Conservation (phyloP, 2,329 filamentous ascomycete species). For the Trichoderma arundinaceum region DNA sequence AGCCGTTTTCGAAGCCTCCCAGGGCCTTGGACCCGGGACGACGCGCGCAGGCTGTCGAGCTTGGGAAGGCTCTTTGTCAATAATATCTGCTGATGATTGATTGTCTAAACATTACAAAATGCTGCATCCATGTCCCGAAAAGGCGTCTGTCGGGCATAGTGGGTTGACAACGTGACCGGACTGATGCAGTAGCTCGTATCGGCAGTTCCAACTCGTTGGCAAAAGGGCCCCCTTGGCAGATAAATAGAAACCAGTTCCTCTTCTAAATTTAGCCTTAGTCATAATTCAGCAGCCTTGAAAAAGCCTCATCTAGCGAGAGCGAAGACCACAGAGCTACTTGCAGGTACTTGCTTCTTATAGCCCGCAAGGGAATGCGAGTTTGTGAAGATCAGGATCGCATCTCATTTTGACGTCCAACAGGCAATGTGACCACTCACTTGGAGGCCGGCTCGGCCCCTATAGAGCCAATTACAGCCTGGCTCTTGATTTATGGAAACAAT, state of each 20-base stretch:
- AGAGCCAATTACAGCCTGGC: too few species aligned
- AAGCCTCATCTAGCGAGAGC: conserved; percentile 7
- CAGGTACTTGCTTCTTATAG: background rate
- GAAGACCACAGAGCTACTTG: background rate
- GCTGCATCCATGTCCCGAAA: background rate
- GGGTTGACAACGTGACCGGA: conserved; percentile 20
- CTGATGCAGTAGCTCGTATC: conserved; percentile 20
- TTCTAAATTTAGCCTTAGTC: conserved; percentile 20
- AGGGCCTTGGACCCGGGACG: too few species aligned
- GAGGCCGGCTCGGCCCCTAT: too few species aligned
- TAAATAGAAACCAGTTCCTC: background rate
- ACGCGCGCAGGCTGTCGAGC: too few species aligned
- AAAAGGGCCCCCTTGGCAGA: too few species aligned
- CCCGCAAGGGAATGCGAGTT: too few species aligned
- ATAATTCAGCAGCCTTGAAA: conserved; percentile 7
- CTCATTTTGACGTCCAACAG: too few species aligned
- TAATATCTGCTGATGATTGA: background rate
- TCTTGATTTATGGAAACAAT: too few species aligned
- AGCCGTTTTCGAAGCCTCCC: too few species aligned
- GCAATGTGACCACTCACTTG: too few species aligned
- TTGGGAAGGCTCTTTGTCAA: too few species aligned
- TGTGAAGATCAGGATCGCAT: too few species aligned
- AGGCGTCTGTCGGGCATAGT: conserved; percentile 3
- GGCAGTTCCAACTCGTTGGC: conserved; percentile 4
- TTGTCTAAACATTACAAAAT: background rate